Base-by-base conservation (phyloP, 1,284 basidiomycete species). In the Boletus hoseneyae region DNA sequence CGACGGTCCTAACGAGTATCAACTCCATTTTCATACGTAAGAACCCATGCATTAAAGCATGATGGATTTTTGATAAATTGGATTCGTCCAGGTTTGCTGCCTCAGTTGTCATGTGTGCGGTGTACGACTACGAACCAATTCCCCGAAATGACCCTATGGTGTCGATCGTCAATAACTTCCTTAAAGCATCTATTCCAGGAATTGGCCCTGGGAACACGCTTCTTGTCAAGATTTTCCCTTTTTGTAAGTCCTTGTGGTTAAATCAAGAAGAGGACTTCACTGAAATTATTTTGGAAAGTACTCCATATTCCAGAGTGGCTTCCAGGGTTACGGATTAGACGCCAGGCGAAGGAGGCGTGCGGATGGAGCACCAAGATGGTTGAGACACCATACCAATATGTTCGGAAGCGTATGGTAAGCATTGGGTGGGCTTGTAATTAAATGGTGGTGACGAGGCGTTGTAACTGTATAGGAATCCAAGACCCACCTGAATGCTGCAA, bases 131-230 rank as follows among this genome's bases (percentile, higher is more conserved):
- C n/a, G 49, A 60, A 3, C 47, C 52, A 25, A 35, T 18, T 2
- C 37, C 45, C 10, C 50, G 39, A 3, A 34, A 56, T 2, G 59
- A 60, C 34, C 58, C 51, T 0, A 42, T 62, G 10, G 43, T 62
- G 3, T 35, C 38, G 2, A 43, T 45, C 9, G 33, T 58, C 6
- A 15, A 45, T 4, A 25, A 9, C 0, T 51, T 52, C 16, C 1
- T 48, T 2, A 3, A 39, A 6, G 5, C 27, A 4, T 44, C 47
- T 1, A 3, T 50, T 1, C 33, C 45, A 1, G 39, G 32, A 6
- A 16, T 8, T 48, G 12, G 37, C 30, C 33, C 46, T 0, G 46
- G 32, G 34, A 52, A 39, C 11, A n/a, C n/a, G 5, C n/a, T n/a
- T 6, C 38, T 27, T 13, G 29, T 30, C 11, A 30, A 30, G 29